These are phyloP conservation scores for Candida frijolesensis DNA, from an alignment of 1,139 yeast species.

Conservation along the genomic window DNA sequence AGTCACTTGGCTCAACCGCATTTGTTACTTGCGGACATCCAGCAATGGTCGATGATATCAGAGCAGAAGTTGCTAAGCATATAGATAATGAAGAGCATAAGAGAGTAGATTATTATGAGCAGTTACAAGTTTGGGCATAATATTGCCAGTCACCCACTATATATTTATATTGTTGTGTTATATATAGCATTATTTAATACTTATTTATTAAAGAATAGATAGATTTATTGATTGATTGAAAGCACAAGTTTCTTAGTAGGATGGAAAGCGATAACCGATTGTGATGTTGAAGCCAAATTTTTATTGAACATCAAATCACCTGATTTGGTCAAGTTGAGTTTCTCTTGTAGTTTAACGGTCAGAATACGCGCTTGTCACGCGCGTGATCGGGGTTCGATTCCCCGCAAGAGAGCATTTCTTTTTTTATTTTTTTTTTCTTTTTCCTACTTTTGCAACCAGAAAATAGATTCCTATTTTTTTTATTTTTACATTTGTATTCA, in stretches of 20 bases:
- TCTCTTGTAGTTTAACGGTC: constrained; percentile 3
- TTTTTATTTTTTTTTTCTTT: neutral
- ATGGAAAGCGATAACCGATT: too few relatives aligned
- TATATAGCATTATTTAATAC: neutral
- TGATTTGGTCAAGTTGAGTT: neutral
- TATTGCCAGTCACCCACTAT: neutral
- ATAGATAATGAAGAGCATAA: constrained; percentile 29
- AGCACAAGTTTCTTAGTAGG: too few relatives aligned
- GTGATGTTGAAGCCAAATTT: too few relatives aligned
- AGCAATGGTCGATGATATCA: constrained; percentile 51
- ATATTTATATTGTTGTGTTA: neutral
- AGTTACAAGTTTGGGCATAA: constrained; percentile 46
- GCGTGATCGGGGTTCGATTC: constrained; percentile 5
- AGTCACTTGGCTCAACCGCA: constrained; percentile 43
- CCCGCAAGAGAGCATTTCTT: constrained; percentile 3
- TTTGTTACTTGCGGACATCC: constrained; percentile 54
- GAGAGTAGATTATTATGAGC: constrained; percentile 52
- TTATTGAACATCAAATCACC: too few relatives aligned
- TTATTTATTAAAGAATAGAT: too few relatives aligned
- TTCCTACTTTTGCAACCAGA: neutral
- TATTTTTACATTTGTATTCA: neutral
- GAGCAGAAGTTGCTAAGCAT: constrained; percentile 32
- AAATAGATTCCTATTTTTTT: neutral
- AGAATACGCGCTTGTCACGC: constrained; percentile 5
- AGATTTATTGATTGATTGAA: too few relatives aligned